These are phyloP conservation scores for Microcyclospora pomicola DNA, from an alignment of 2,329 filamentous ascomycete species.

Conservation along the genomic window DNA sequence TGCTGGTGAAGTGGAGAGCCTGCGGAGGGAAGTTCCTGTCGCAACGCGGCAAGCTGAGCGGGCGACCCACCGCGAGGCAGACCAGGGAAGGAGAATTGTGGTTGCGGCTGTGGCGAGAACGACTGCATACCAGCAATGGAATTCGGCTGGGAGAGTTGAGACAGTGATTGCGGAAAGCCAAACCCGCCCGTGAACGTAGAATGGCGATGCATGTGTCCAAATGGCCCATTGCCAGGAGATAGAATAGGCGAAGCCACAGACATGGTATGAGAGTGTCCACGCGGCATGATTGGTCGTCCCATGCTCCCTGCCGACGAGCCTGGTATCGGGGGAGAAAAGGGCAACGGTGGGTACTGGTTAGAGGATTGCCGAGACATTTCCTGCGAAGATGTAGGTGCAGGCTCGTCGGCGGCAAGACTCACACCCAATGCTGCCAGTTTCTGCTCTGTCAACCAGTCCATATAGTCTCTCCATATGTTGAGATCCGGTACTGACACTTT, in stretches of 20 bases:
- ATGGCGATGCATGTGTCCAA: constrained; percentile 53
- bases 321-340: constrained; percentile 73
- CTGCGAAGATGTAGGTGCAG: constrained; percentile 33
- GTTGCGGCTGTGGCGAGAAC: constrained; percentile 25
- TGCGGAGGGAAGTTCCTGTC: constrained; percentile 21
- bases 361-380: constrained; percentile 60
- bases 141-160: constrained; percentile 19
- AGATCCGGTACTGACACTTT: constrained; percentile 56
- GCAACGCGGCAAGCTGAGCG: constrained; percentile 25
- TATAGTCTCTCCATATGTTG: constrained; percentile 65
- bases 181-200: constrained; percentile 58
- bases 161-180: constrained; percentile 50
- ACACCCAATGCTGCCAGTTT: constrained; percentile 88
- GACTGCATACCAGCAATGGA: constrained; percentile 35
- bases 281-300: constrained; percentile 18
- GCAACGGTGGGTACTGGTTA: constrained; percentile 58
- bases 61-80: constrained; percentile 32
- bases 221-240: constrained; percentile 45
- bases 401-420: constrained; percentile 58
- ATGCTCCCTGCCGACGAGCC: constrained; percentile 65
- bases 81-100: constrained; percentile 24
- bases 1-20: constrained; percentile 48
- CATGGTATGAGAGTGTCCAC: constrained; percentile 36
- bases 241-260: constrained; percentile 55
- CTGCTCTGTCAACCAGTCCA: constrained; percentile 71